Base-by-base conservation (phyloP, 257 asterid genomes). In the Solanum corneliomulleri region DNA sequence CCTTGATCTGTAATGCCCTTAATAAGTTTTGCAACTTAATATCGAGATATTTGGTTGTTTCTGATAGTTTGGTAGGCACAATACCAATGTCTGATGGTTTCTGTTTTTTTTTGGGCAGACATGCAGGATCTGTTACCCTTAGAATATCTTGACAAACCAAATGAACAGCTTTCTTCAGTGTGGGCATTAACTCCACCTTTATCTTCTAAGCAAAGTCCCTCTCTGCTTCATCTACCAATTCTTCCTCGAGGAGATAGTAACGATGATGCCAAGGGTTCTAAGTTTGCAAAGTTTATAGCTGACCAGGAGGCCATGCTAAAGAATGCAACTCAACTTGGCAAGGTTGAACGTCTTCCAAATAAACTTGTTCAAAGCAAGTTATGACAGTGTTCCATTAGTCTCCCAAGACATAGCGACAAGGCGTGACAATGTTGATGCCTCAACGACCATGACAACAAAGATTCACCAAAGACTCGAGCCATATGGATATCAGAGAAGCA, bases 181-280 rank as follows among this genome's bases (percentile, higher is more conserved):
- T 97, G 99, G 99, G 98, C 97, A 16, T 86, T 95, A 93, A 91
- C 94, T 93, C 99, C 98, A 35, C 93, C 99, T 25, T 85, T 94
- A 20, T 89, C 94, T 69, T 96, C 98, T 52, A 94, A 93, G 86
- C 95, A 94, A 10, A 91, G 89, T 74, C 94, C 98, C 25, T 72
- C 91, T 82, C 82, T 89, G 56, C 95, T 94, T 11, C 90, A 89
- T 45, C 75, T 88, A 13, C 93, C 92, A 7, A 89, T 90, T 72
- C 85, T 91, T 69, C 93, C 90, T 15, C 70, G 81, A 56, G 95
- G 90, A 74, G 96, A 92, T 72, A 82, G 90, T 15, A 87, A 86
- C 41, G 90, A 93, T 85, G 95, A 91, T 27, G 47, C 82, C 9
- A 97, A 94, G 89, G 99, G 99, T 74, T 94, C 98, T 87, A 98